Evolutionary conservation across 1,284 basidiomycete genomes (phyloP), one percentile per base, ranked within the genome.

Genomic region (Sporisorium exsertum): DNA sequence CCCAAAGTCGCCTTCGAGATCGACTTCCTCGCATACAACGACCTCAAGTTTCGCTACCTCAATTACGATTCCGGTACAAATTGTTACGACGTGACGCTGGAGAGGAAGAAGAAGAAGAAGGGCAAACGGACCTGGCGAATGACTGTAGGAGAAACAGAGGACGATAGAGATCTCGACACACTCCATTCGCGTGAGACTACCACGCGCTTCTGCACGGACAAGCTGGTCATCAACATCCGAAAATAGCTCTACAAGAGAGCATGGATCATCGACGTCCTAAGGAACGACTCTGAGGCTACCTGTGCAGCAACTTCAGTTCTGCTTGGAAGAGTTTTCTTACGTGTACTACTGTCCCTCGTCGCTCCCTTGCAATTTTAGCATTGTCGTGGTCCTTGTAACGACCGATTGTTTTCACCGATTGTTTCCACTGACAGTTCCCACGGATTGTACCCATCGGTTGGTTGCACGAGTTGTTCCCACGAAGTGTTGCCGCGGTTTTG

Each of bases 41-140:
- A 20, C 1, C 18, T 37, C 22, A 59, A 45, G 10, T 35, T 65
- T 10, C 57, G 52, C 35, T 65, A 65, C 27, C n/a, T 37, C 15
- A 59, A 65, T 29, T 65, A 55, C 29, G 46, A 65, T 59, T 22
- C 56, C 0, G 29, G 13, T 5, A 54, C 33, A 5, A 32, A 20
- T 2, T 65, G 64, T 46, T 65, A 43, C 37, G 52, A 65, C 5
- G 15, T 51, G 20, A 6, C 16, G 2, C 33, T 59, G 13, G 20
- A 18, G 20, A 33, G 45, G 0, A 18, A 22, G 18, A 13, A 15
- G 35, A 12, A 37, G 8, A 37, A 7, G 35, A 5, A 8, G 6
- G 7, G 20, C 2, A 9, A n/a, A 1, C 1, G 5, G 6, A 5
- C 8, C 7, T 47, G 5, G 5, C 20, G 37, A 1, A 42, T 65